These are phyloP conservation scores for Penicillium sp. DNA, from an alignment of 2,329 filamentous ascomycete species.

Conservation along the genomic window DNA sequence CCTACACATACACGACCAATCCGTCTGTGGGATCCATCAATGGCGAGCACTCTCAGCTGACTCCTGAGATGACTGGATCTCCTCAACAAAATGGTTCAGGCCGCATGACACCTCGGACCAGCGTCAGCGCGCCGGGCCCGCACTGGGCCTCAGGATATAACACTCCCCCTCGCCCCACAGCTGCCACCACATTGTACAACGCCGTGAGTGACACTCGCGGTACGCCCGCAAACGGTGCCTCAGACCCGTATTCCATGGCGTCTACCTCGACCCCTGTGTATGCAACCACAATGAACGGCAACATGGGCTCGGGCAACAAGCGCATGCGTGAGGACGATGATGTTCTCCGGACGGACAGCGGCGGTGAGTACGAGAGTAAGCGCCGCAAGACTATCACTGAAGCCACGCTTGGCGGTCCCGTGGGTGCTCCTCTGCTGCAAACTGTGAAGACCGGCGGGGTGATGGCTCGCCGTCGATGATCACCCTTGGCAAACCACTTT, in stretches of 20 bases:
- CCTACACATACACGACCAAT: slow-evolving; percentile 77
- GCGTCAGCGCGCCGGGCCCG: slow-evolving; percentile 69
- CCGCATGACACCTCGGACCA: slow-evolving; percentile 82
- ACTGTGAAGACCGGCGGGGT: slow-evolving; percentile 52
- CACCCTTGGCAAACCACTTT: not conserved
- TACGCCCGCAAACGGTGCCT: slow-evolving; percentile 66
- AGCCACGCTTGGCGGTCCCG: slow-evolving; percentile 54
- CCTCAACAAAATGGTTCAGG: slow-evolving; percentile 83
- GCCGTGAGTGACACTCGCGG: slow-evolving; percentile 82
- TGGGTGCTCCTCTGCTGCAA: slow-evolving; percentile 50
- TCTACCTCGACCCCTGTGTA: slow-evolving; percentile 63
- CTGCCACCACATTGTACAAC: slow-evolving; percentile 84
- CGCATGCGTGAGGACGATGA: slow-evolving; percentile 70
- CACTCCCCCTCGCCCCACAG: slow-evolving; percentile 73
- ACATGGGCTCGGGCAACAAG: slow-evolving; percentile 60
- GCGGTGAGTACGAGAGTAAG: slow-evolving; percentile 70
- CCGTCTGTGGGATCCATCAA: slow-evolving; percentile 70
- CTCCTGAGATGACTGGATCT: slow-evolving; percentile 82
- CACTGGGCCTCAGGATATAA: slow-evolving; percentile 80
- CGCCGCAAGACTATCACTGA: slow-evolving; percentile 79
- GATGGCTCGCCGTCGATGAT: slow-evolving; percentile 48
- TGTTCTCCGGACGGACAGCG: slow-evolving; percentile 67
- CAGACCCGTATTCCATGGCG: slow-evolving; percentile 74
- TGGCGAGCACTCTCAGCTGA: slow-evolving; percentile 76
- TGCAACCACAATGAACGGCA: slow-evolving; percentile 70